Percentiles rank a stretch among this genome's conserved stretches.
Evolutionary conservation across 768 basidiomycete genomes (phyloP).

Genomic region (Pulveroboletus sp.): DNA sequence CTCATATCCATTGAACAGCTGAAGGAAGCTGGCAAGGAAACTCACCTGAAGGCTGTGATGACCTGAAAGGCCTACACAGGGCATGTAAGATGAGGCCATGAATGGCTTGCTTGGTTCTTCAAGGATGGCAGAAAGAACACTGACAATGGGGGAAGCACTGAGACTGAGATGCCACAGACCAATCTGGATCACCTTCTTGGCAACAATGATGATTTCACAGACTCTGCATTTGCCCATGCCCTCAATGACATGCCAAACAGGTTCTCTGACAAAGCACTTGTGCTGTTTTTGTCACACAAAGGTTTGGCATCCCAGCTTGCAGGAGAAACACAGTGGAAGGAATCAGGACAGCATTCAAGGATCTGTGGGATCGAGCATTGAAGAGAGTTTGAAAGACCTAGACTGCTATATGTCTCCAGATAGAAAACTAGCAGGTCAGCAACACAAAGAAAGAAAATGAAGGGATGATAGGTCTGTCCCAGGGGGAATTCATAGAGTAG

Average conservation of each 20-base stretch:
- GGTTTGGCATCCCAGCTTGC: not conserved
- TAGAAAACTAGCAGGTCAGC: no score
- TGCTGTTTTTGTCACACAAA: not conserved
- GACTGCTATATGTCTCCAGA: no score
- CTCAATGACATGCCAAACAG: not conserved
- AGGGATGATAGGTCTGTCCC: no score
- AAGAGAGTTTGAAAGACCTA: no score
- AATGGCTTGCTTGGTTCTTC: not conserved
- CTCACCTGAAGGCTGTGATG: not conserved
- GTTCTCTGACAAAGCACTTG: not conserved
- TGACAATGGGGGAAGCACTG: no score
- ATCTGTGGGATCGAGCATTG: not conserved
- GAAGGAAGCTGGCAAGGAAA: conserved; percentile 1
- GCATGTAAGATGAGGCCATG: not conserved
- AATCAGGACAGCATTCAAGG: no score
- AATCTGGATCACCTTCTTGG: no score
- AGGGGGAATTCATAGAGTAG: no score
- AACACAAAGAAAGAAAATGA: no score
- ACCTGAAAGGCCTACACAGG: not conserved
- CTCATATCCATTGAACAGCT: not conserved
- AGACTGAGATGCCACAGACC: no score
- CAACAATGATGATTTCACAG: not conserved
- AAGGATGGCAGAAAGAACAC: no score
- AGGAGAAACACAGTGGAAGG: not conserved
- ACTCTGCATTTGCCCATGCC: not conserved